Base-by-base conservation (phyloP, 2,329 filamentous ascomycete genomes). In the Penicillium vulpinum region DNA sequence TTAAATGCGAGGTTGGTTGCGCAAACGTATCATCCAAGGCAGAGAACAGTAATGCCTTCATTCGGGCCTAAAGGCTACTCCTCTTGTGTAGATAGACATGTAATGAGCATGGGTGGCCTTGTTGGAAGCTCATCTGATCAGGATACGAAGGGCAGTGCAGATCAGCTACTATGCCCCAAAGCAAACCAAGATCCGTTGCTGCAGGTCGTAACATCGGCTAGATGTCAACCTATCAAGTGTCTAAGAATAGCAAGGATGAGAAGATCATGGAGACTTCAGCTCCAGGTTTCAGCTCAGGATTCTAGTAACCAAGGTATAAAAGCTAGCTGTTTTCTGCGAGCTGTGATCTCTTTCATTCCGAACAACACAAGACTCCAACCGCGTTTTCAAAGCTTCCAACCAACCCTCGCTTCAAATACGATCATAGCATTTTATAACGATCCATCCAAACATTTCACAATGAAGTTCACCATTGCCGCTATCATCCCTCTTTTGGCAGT, bases 401-500 rank as follows among this genome's bases (percentile, higher is more conserved):
- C 18, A n/a, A 22, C 24, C 36, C 5, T 45, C 13, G 3, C 18
- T 21, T 0, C 6, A 29, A 22, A 39, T 11, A 26, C 18, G 13
- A 10, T 29, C 35, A 39, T 29, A 16, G 1, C 5, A 49, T 26
- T 39, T n/a, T n/a, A 8, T n/a, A 44, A 44, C 11, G 3, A 5
- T 5, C 22, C 9, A n/a, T 16, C 3, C 16, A 40, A 18, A 24
- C 1, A 29, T 21, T 9, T 51, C 51, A 47, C 24, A 16, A 60
- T 60, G 58, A 54, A 55, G 47, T 51, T 47, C 2, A 15, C 44
- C 16, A 18, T 55, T 35, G 13, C 40, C 16, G 22, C 28, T 24
- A 18, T 53, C 11, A 13, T 40, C 15, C 33, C 58, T 24, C 16
- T 58, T 91, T 56, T 52, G 45, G 58, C 28, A 10, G 33, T 47